A percentile compares a stretch with the other conserved stretches of the same genome.
Conservation (phyloP, 345 rosid genomes). For the Pistacia atlantica region DNA sequence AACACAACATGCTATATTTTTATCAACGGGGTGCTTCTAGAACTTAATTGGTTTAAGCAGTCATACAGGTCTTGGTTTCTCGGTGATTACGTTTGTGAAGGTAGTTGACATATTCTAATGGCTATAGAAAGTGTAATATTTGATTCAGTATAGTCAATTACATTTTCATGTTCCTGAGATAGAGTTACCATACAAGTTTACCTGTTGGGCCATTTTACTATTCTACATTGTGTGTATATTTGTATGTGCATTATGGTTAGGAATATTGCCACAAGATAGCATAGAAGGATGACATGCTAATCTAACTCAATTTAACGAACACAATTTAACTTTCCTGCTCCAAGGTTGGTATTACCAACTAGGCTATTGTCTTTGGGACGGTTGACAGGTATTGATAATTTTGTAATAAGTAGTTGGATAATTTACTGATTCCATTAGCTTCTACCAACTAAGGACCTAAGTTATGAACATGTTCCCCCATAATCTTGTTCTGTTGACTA, state of each 20-base stretch:
- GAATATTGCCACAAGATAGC: not conserved
- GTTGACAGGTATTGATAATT: no score
- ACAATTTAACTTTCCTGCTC: not conserved
- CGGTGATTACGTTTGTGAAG: conserved; percentile 80
- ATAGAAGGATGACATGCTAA: not conserved
- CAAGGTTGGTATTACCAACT: not conserved
- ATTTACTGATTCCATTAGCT: not conserved
- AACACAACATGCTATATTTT: conserved; percentile 56
- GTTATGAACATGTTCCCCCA: not conserved
- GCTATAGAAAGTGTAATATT: not conserved
- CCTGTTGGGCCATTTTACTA: no score
- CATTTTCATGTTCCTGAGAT: not conserved
- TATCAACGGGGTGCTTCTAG: conserved; percentile 59
- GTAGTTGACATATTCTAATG: conserved; percentile 31
- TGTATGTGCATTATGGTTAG: not conserved
- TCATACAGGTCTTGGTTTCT: conserved; percentile 87
- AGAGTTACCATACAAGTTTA: no score
- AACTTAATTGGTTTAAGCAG: conserved; percentile 87
- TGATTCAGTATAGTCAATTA: not conserved
- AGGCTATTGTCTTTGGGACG: no score
- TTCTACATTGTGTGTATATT: no score
- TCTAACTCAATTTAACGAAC: not conserved
- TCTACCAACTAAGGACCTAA: not conserved
- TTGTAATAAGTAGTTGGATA: not conserved
- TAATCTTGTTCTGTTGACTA: not conserved